Conservation (phyloP, 2,329 filamentous ascomycete species). For the Laburnicola sp. region DNA sequence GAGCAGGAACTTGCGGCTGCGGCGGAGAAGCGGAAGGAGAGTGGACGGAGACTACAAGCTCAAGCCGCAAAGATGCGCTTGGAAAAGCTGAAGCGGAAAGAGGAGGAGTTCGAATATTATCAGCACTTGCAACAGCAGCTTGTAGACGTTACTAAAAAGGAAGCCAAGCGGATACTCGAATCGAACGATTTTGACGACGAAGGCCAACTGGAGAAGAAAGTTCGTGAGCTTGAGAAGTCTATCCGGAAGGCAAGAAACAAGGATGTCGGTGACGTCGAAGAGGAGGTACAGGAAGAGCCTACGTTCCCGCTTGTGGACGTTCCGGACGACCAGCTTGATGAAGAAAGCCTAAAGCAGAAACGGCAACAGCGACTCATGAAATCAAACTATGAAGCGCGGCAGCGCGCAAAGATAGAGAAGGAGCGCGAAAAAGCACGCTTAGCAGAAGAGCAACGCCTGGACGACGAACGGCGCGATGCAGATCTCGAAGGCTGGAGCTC, state of each 20-base stretch:
- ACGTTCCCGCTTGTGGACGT: conserved; percentile 87
- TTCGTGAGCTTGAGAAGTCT: conserved; percentile 87
- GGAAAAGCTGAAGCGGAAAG: conserved; percentile 93
- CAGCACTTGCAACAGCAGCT: conserved; percentile 77
- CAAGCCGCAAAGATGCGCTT: conserved; percentile 97
- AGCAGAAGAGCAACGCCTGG: conserved; percentile 80
- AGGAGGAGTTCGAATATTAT: conserved; percentile 93
- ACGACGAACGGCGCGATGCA: conserved; percentile 80
- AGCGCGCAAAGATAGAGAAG: conserved; percentile 94
- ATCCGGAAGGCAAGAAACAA: conserved; percentile 90
- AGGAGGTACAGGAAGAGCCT: conserved; percentile 76
- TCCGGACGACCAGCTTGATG: conserved; percentile 90
- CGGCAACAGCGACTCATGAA: conserved; percentile 90
- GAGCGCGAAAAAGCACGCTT: conserved; percentile 84
- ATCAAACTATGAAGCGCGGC: conserved; percentile 89
- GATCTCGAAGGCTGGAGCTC: conserved; percentile 86
- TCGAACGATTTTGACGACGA: conserved; percentile 93
- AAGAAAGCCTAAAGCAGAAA: conserved; percentile 88
- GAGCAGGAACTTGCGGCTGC: conserved; percentile 89
- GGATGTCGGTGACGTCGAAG: conserved; percentile 80
- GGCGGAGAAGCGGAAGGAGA: conserved; percentile 93
- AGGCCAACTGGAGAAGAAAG: conserved; percentile 75
- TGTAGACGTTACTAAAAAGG: conserved; percentile 78
- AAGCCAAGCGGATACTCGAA: conserved; percentile 81
- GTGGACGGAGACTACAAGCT: conserved; percentile 85